Base-by-base conservation (phyloP, 805 yeast species). In the Saccharomycopsis sp. region DNA sequence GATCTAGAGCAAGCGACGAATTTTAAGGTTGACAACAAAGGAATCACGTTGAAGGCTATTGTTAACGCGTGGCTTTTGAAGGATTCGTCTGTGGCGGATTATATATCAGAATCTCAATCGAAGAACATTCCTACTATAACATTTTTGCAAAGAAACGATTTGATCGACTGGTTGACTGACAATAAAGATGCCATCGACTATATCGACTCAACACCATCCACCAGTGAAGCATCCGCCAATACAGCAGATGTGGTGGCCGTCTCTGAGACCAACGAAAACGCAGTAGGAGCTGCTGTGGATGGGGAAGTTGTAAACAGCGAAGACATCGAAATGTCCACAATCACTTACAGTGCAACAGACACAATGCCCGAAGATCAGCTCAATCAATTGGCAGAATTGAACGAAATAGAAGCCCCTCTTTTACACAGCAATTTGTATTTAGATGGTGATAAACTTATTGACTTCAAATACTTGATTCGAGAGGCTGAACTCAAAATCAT, bases 91-190 rank as follows among this genome's bases (percentile, higher is more conserved):
- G 85, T 91, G 51, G 85, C 97, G 12, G 96, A 89, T 56, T 91
- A 92, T 68, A 79, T 90, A 60, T 79, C 83, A 9, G 84, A 81
- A 44, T 89, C 97, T 62, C 85, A 82, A 65, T 79, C 77, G 53
- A 73, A 79, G 46, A 78, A 80, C 2, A 77, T 92, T 37, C 76
- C 82, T 1, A 89, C 89, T 62, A 80, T 92, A 67, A 83, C 89
- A 58, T 91, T 92, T 67, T 71, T 89, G 68, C 96, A 90, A 65
- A 84, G 95, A 71, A 84, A 90, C 7, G 97, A 92, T 67, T 77
- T 92, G 61, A 77, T 86, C 56, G 80, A 89, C 34, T 91, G 94
- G 91, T 77, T 92, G 54, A 79, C 79, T 60, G 97, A 97, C 2
- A 76, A 81, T 20, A 75, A 83, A 2, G 82, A 78, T 44, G 75